Base-by-base conservation (phyloP, 1,284 basidiomycete genomes). In the Apiotrichum akiyoshidainum region DNA sequence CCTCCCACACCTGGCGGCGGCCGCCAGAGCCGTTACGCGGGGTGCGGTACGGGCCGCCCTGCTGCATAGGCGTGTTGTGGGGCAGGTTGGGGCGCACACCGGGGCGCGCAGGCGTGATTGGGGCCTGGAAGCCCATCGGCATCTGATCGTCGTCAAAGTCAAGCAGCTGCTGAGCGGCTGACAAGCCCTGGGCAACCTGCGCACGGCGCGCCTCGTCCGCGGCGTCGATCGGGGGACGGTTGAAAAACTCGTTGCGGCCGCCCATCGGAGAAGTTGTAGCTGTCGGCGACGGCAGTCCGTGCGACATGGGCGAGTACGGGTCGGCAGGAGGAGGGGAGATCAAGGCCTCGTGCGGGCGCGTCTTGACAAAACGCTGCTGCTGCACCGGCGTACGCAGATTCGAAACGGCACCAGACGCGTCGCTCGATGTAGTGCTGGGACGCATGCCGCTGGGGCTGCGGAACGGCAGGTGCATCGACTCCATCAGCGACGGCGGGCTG, bases 141-240 rank as follows among this genome's bases (percentile, higher is more conserved):
- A 46, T 31, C 19, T 53, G 33, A 26, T 63, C 61, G 41, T 69
- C 63, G n/a, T 70, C 66, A 52, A 68, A 68, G 39, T 74, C 70
- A 49, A 92, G 74, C 42, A 93, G 78, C 57, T 87, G 83, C 70
- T 89, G 86, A 2, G 90, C 92, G 9, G 91, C 88, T 68, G 88
- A 90, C 69, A 92, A 87, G 0, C 90, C 92, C 71, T 93, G 91
- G 64, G 89, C 88, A 3, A 90, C 91, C 59, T 90, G 85, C 2
- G 89, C 89, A 47, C 86, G 84, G 64, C 92, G 78, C 35, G 87
- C 89, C 70, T 93, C 90, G 69, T 93, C 90, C 1, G 91, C 64
- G 1, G 64, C 59, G 31, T 61, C 59, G 13, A 47, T 37, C 2
- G 57, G 52, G 9, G 48, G 14, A 6, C 54, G 52, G 4, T 48